Evolutionary conservation across 176 grass and related monocot genomes (phyloP).

Genomic region (Ananas comosus): DNA sequence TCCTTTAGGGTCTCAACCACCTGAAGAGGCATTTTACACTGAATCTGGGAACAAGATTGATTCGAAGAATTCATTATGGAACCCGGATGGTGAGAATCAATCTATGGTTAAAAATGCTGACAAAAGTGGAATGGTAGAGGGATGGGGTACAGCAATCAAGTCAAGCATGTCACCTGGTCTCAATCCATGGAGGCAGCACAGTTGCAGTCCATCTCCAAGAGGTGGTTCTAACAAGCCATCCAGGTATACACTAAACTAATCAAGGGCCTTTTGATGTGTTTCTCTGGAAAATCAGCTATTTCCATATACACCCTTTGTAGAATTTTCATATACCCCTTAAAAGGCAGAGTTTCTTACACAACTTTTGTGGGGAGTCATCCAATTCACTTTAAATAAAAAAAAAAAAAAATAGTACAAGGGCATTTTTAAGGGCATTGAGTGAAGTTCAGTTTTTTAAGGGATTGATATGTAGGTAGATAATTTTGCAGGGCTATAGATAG

Average conservation of each 20-base stretch:
- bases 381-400: too few relatives aligned
- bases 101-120: constrained; percentile 31
- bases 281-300: too few relatives aligned
- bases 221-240: constrained; percentile 43
- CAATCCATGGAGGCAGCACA: constrained; percentile 46
- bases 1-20: constrained; percentile 32
- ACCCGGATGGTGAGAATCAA: constrained; percentile 33
- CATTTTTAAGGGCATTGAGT: too few relatives aligned
- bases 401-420: too few relatives aligned
- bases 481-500: too few relatives aligned
- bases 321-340: too few relatives aligned
- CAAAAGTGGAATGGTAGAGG: constrained; percentile 37
- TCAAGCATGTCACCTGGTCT: constrained; percentile 43
- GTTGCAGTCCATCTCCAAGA: constrained; percentile 52
- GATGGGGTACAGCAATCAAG: constrained; percentile 32
- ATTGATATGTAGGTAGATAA: too few relatives aligned
- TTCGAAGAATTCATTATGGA: constrained; percentile 27
- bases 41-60: constrained; percentile 31
- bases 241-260: constrained; percentile 8
- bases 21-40: constrained; percentile 23
- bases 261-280: constrained; percentile 2
- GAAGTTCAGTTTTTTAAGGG: too few relatives aligned
- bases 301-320: too few relatives aligned
- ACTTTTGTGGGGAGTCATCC: too few relatives aligned
- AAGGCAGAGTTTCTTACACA: too few relatives aligned